Evolutionary conservation across 2,329 filamentous ascomycete genomes (phyloP).

Genomic region (Stagonosporopsis vannaccii): DNA sequence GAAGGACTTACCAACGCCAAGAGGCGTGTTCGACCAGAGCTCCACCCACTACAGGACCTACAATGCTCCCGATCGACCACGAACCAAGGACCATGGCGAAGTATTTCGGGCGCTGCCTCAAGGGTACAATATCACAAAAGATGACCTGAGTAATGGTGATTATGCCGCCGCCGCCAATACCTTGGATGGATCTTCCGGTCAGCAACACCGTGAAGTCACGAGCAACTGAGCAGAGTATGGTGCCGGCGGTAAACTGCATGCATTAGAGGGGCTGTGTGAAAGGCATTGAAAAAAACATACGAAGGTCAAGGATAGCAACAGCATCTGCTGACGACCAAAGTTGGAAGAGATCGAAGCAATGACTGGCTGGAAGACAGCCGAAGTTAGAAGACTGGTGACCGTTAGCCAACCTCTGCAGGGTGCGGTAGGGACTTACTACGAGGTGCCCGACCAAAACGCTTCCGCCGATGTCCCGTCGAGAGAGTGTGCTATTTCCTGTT

Average conservation of each 20-base stretch:
- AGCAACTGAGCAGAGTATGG: slow-evolving; percentile 52
- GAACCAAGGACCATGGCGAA: slow-evolving; percentile 48
- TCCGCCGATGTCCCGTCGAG: slow-evolving; percentile 48
- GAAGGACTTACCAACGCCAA: slow-evolving; percentile 61
- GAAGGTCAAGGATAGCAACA: slow-evolving; percentile 50
- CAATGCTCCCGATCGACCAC: slow-evolving; percentile 64
- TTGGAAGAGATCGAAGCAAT: slow-evolving; percentile 52
- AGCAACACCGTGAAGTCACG: slow-evolving; percentile 46
- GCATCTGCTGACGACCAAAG: slow-evolving; percentile 59
- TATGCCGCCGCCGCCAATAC: slow-evolving; percentile 51
- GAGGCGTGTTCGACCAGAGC: slow-evolving; percentile 59
- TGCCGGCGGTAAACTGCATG: slow-evolving; percentile 53
- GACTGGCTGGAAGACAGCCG: slow-evolving; percentile 66
- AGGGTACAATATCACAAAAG: slow-evolving; percentile 55
- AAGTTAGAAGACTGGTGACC: slow-evolving; percentile 60
- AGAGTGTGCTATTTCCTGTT: slow-evolving; percentile 32
- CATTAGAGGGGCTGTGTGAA: not conserved
- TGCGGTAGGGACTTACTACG: slow-evolving; percentile 53
- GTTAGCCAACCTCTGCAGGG: not conserved
- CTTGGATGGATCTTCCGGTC: slow-evolving; percentile 47
- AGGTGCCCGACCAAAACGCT: slow-evolving; percentile 76
- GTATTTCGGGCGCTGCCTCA: slow-evolving; percentile 52
- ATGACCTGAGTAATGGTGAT: slow-evolving; percentile 53
- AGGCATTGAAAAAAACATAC: not conserved
- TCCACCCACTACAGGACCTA: slow-evolving; percentile 59